phyloP scores from a whole-genome alignment of 768 basidiomycete genomes.

The Leccinellum rugosiceps region DNA sequence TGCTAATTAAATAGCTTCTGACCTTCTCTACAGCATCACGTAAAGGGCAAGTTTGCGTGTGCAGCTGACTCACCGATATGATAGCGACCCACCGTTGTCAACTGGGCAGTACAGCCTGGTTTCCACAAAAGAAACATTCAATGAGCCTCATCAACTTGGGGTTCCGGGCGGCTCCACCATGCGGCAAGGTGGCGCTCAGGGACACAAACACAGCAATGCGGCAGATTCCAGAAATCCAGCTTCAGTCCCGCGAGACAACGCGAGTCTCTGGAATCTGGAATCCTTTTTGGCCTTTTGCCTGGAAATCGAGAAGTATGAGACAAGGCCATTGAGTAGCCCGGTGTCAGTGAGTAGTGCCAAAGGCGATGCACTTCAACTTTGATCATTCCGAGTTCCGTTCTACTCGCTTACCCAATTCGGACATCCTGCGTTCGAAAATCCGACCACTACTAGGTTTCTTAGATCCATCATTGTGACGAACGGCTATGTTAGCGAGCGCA shows the following conservation, averaged over 20 bases:
- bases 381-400: neutral
- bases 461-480: neutral
- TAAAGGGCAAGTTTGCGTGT: neutral
- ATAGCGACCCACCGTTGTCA: neutral
- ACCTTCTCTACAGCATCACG: neutral
- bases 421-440: neutral
- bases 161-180: neutral
- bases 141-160: neutral
- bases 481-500: slow-evolving; percentile 1
- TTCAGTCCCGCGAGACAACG: neutral
- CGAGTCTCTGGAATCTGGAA: neutral
- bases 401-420: slow-evolving; percentile 10
- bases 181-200: neutral
- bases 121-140: neutral
- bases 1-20: neutral
- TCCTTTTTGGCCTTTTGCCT: neutral
- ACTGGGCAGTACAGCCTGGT: neutral
- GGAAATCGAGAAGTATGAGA: neutral
- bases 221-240: neutral
- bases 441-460: neutral
- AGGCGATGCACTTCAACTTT: neutral
- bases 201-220: neutral
- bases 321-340: neutral
- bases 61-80: neutral
- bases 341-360: no score